Percentiles rank a stretch among this genome's conserved stretches.
These are phyloP conservation scores for Paecilomyces sp. DNA, from an alignment of 2,329 filamentous ascomycete species.

Conservation along the genomic window DNA sequence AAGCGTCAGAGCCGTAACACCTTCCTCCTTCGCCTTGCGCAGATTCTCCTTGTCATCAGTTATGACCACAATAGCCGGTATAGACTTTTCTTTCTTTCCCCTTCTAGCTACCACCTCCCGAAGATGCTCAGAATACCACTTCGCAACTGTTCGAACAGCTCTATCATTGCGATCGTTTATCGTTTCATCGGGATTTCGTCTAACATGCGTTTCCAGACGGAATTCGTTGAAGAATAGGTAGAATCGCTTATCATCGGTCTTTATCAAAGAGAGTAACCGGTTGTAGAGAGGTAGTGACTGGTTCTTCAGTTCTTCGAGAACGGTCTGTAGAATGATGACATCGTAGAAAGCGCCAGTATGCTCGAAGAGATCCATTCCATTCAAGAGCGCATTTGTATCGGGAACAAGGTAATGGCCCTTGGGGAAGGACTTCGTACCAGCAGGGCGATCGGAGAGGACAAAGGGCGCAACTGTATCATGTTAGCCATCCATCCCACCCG, in stretches of 20 bases:
- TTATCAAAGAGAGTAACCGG: constrained; percentile 79
- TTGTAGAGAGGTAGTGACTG: constrained; percentile 92
- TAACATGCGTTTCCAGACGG: constrained; percentile 79
- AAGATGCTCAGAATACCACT: constrained; percentile 86
- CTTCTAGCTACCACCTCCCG: constrained; percentile 50
- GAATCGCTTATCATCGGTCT: constrained; percentile 93
- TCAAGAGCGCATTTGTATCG: constrained; percentile 91
- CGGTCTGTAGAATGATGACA: constrained; percentile 92
- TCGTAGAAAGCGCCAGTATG: constrained; percentile 87
- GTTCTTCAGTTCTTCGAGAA: constrained; percentile 92
- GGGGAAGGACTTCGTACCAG: constrained; percentile 72
- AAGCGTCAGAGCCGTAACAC: constrained; percentile 60
- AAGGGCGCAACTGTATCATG: constrained; percentile 61
- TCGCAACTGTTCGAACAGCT: constrained; percentile 75
- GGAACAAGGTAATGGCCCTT: constrained; percentile 90
- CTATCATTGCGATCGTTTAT: constrained; percentile 97
- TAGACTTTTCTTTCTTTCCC: constrained; percentile 45
- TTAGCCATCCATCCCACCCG: constrained; percentile 9
- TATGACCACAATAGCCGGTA: constrained; percentile 82
- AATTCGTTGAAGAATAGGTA: constrained; percentile 99
- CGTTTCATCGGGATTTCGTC: constrained; percentile 66
- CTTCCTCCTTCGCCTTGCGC: constrained; percentile 68
- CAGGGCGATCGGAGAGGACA: constrained; percentile 81
- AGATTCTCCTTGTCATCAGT: constrained; percentile 89
- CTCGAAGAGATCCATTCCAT: constrained; percentile 96